A percentile compares a stretch with the other conserved stretches of the same genome.
Conservation (phyloP, 1,284 basidiomycete genomes). For the Chiua sp. region DNA sequence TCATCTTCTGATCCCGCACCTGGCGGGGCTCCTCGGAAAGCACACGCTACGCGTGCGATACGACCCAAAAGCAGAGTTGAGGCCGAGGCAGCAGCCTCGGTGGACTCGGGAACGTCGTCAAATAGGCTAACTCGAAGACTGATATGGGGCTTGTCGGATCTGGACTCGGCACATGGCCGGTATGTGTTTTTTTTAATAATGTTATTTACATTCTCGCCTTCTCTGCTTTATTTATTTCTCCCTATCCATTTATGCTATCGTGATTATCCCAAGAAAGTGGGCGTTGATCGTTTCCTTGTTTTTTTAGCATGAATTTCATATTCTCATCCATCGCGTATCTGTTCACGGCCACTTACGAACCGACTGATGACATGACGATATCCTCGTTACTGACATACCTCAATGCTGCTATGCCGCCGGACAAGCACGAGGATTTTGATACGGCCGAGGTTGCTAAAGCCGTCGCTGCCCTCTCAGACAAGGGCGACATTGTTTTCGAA, state of each 20-base stretch:
- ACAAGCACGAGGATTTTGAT: constrained; percentile 82
- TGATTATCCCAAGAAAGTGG: neutral
- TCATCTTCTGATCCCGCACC: constrained; percentile 19
- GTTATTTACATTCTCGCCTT: constrained; percentile 6
- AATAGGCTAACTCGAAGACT: constrained; percentile 38
- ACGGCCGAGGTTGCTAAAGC: constrained; percentile 69
- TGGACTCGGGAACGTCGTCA: constrained; percentile 19
- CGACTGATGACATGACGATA: constrained; percentile 67
- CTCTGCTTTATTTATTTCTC: neutral
- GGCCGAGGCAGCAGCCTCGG: constrained; percentile 18
- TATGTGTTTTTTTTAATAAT: constrained; percentile 41
- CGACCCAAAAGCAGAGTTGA: constrained; percentile 34
- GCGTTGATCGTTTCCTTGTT: constrained; percentile 12
- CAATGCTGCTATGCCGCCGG: constrained; percentile 73
- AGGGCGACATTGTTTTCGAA: constrained; percentile 57
- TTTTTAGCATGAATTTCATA: constrained; percentile 59
- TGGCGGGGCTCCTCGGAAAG: constrained; percentile 23
- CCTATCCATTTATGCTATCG: too few species aligned
- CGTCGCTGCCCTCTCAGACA: constrained; percentile 57
- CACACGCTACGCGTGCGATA: constrained; percentile 26
- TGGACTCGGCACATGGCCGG: constrained; percentile 62
- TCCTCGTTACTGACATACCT: constrained; percentile 69
- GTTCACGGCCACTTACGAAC: constrained; percentile 66
- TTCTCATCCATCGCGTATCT: constrained; percentile 62
- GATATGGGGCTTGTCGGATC: constrained; percentile 54